Evolutionary conservation across 2,329 filamentous ascomycete genomes (phyloP), one percentile per base, ranked within the genome.

Genomic region (Talaromyces pinophilus): DNA sequence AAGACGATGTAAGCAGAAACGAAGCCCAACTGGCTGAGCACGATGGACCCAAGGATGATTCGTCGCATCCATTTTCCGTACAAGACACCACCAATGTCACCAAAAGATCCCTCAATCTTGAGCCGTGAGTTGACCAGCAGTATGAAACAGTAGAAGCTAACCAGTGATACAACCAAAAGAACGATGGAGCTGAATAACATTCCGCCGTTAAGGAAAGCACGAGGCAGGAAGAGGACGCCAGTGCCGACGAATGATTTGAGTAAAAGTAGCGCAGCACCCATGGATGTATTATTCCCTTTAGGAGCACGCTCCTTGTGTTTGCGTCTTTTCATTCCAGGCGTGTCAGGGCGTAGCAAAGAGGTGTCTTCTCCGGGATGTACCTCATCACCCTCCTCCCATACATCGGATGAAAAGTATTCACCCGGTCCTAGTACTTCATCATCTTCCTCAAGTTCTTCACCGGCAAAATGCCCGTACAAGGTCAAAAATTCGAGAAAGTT

Each of bases 141-240:
- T 50, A 99, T 93, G 79, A 99, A 99, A 81, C 93, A 97, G 82
- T 97, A 97, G 80, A 97, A 99, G 76, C 93, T 97, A 67, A 99
- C 83, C 1, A 86, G 82, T 6, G 95, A 93, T 17, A 99, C 92
- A 46, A 85, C 86, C 25, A 99, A 83, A n/a, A 99, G 86, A 17
- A 99, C 91, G 62, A 96, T 70, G 75, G 96, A 97, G 73, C 93
- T 97, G 79, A 99, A 99, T 17, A 97, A 82, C 93, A 99, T 98
- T 67, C 95, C 95, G 63, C 95, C 95, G 73, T 97, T 99, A 70
- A 97, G 86, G 76, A 95, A 99, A 4, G 95, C 68, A 50, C 68
- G 64, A 3, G 68, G 68, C 19, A 69, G 59, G 55, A 69, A 69
- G 15, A 69, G 62, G 17, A 69, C 68, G n/a, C 68, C 68, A 15